Evolutionary conservation across 2,329 filamentous ascomycete genomes (phyloP).

Genomic region (Aspergillus versicolor): DNA sequence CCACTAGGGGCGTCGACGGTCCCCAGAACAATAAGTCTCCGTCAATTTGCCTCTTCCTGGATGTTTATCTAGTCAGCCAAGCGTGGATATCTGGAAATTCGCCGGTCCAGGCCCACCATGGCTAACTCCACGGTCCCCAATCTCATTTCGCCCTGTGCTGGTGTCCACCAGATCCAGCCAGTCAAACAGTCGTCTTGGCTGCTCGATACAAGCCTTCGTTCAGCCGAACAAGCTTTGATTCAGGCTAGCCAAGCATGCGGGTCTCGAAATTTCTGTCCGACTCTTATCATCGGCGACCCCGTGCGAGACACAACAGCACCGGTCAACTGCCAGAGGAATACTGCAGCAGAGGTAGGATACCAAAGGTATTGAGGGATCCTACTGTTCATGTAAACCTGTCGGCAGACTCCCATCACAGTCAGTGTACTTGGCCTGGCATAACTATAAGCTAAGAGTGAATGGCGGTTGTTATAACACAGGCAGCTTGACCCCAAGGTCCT

Average conservation of each 20-base stretch:
- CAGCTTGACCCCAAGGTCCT: background rate
- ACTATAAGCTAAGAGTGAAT: no score
- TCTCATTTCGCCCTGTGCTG: background rate
- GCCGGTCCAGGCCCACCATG: background rate
- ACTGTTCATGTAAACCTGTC: no score
- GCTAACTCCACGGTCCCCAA: constrained; percentile 1
- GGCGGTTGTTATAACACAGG: no score
- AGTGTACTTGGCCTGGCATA: no score
- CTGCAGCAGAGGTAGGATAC: background rate
- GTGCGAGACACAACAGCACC: background rate
- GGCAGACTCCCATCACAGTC: rapidly evolving
- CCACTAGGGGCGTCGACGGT: background rate
- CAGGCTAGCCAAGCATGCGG: background rate
- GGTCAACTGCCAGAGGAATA: background rate
- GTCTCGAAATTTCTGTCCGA: background rate
- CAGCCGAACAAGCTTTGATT: background rate
- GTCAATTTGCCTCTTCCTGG: background rate
- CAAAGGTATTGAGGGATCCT: background rate
- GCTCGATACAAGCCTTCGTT: background rate
- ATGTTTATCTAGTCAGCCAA: background rate
- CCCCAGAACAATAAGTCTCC: background rate
- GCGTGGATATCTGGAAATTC: background rate
- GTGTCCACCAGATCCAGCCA: background rate
- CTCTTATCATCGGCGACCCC: no score
- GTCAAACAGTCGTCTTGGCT: background rate